Percentiles rank a stretch among this genome's conserved stretches.
Conservation (phyloP, 169 alveolate species). For the Eimeria praecox region DNA sequence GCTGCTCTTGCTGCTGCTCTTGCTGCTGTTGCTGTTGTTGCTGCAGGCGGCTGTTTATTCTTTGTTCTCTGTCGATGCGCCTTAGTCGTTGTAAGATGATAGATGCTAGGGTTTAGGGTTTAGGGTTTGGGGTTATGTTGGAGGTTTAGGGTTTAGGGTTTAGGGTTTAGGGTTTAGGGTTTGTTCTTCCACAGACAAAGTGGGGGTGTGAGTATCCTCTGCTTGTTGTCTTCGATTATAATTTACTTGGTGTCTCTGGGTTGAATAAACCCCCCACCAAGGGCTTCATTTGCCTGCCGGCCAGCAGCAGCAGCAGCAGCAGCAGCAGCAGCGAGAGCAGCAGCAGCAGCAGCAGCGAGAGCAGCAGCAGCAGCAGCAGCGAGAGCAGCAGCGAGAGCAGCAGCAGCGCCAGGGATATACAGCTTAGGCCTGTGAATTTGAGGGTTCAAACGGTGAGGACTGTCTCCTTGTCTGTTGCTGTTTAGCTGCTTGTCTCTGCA, state of each 20-base stretch:
- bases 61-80: background rate
- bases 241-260: background rate
- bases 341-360: background rate
- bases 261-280: constrained; percentile 10
- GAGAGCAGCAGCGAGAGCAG: background rate
- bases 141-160: background rate
- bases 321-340: background rate
- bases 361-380: background rate
- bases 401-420: background rate
- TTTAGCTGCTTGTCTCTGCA: background rate
- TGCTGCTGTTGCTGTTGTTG: background rate
- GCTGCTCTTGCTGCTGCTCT: background rate
- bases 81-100: background rate
- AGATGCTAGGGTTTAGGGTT: background rate
- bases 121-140: background rate
- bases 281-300: background rate
- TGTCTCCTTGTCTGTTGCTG: background rate
- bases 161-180: background rate
- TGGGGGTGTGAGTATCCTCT: background rate
- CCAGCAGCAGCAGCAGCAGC: constrained; percentile 12
- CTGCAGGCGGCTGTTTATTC: background rate
- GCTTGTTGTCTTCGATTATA: background rate
- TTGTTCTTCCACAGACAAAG: background rate
- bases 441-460: constrained; percentile 26
- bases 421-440: background rate